Evolutionary conservation across 306 rosid genomes (phyloP), one percentile per base, ranked within the genome.

Genomic region (Prosopis cineraria): DNA sequence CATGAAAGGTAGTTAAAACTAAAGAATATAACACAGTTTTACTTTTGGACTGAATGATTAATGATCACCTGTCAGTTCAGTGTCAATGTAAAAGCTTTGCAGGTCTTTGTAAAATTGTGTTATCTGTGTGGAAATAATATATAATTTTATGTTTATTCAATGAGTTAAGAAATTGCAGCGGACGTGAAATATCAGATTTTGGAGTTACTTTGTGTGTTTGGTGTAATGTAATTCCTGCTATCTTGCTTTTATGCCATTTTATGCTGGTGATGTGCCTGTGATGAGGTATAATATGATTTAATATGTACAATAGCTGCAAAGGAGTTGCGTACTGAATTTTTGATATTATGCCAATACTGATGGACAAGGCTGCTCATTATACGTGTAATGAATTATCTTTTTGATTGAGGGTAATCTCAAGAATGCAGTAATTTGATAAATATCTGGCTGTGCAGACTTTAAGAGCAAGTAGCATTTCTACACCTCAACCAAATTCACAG

Each of bases 401-500:
- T 7, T 43, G 16, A 43, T 45, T 14, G 52, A 58, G 24, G 73
- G 70, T 47, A 75, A 73, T n/a, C 22, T 40, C 40, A 10, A 52
- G 70, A 65, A 53, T 73, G 50, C 74, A 76, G 55, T 44, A 37
- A 41, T 63, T 19, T 68, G 76, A 72, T 79, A 22, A 72, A 17
- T 20, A 80, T 64, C 69, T 75, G 3, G 79, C 20, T 65, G 9
- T 77, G 67, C 91, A 96, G 99, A 96, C 86, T 76, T 74, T 96
- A 78, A 86, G 99, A 68, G 89, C 92, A 63, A 88, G 88, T 60
- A 84, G 78, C 82, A 89, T 90, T 62, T 83, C 98, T 13, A 73
- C 88, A 9, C 84, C 96, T 78, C 98, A 91, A 87, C 93, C 93
- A 16, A 85, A 87, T 70, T 90, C 79, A 40, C 99, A 90, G 82